phyloP scores from a whole-genome alignment of 2,329 filamentous ascomycete species.

The Cladophialophora bantiana region DNA sequence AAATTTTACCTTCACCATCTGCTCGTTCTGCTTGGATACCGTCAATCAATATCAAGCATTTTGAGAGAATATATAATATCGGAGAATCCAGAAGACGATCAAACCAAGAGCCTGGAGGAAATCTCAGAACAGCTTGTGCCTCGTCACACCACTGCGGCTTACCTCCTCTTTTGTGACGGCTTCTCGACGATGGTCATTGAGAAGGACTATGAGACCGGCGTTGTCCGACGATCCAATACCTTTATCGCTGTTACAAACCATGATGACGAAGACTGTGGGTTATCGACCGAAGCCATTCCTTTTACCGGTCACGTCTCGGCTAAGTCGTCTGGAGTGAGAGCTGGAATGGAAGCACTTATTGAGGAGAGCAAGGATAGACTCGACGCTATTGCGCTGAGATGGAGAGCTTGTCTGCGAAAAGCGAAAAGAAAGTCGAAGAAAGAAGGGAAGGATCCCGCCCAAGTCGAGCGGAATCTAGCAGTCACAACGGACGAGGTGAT shows the following conservation, averaged over 20 bases:
- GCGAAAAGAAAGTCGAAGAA: conserved; percentile 21
- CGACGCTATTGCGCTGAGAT: conserved; percentile 32
- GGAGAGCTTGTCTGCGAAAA: conserved; percentile 28
- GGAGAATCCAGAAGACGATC: conserved; percentile 18
- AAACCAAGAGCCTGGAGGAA: conserved; percentile 35
- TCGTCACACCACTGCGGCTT: conserved; percentile 61
- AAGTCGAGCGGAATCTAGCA: conserved; percentile 41
- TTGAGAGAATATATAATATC: conserved; percentile 47
- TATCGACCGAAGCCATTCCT: conserved; percentile 34
- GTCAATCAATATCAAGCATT: conserved; percentile 61
- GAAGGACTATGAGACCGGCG: conserved; percentile 61
- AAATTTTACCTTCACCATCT: conserved; percentile 58
- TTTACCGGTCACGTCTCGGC: conserved; percentile 17
- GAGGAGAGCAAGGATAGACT: conserved; percentile 35
- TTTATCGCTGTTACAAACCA: conserved; percentile 67
- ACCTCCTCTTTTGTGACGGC: conserved; percentile 63
- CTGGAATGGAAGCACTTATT: conserved; percentile 37
- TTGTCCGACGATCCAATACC: conserved; percentile 52
- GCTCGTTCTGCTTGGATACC: conserved; percentile 61
- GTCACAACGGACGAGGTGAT: conserved; percentile 49
- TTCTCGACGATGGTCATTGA: conserved; percentile 58
- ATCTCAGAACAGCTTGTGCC: conserved; percentile 42
- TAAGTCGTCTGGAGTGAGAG: conserved; percentile 19
- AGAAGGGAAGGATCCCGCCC: conserved; percentile 14
- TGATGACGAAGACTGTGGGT: conserved; percentile 49